Percentiles rank a stretch among this genome's conserved stretches.
phyloP scores from a whole-genome alignment of 2,329 filamentous ascomycete species.

The Parafenestella ontariensis region DNA sequence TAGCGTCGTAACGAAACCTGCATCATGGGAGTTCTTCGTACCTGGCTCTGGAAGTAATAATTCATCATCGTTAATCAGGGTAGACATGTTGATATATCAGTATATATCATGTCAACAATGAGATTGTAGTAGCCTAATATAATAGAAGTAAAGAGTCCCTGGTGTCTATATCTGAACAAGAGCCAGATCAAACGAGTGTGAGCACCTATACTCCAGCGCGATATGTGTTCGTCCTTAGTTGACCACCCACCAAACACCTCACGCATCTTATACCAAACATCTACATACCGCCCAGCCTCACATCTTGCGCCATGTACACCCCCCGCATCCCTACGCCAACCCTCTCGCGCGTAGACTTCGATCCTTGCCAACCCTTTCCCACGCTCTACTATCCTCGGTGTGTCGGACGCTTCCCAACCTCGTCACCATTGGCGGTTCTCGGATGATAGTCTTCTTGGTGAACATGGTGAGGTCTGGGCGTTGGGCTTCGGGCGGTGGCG shows the following conservation, averaged over 20 bases:
- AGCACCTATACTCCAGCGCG: not conserved
- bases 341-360: not conserved
- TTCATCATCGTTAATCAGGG: too few species aligned
- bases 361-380: not conserved
- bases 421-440: slow-evolving; percentile 14
- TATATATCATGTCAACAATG: not conserved
- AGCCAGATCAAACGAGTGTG: not conserved
- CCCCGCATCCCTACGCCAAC: not conserved
- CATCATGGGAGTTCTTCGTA: too few species aligned
- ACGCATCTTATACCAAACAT: not conserved
- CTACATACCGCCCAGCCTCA: not conserved
- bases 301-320: not conserved
- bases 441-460: slow-evolving; percentile 7
- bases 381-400: not conserved
- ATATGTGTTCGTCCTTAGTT: not conserved
- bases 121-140: too few species aligned
- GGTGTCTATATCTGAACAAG: not conserved
- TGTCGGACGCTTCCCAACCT: slow-evolving; percentile 5
- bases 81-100: too few species aligned
- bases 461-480: slow-evolving; percentile 33
- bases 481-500: slow-evolving; percentile 26
- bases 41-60: too few species aligned
- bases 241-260: not conserved
- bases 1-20: too few species aligned
- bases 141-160: not conserved